Evolutionary conservation across 1,139 yeast genomes (phyloP), one percentile per base, ranked within the genome.

Genomic region (Magnusiomyces fungicola): DNA sequence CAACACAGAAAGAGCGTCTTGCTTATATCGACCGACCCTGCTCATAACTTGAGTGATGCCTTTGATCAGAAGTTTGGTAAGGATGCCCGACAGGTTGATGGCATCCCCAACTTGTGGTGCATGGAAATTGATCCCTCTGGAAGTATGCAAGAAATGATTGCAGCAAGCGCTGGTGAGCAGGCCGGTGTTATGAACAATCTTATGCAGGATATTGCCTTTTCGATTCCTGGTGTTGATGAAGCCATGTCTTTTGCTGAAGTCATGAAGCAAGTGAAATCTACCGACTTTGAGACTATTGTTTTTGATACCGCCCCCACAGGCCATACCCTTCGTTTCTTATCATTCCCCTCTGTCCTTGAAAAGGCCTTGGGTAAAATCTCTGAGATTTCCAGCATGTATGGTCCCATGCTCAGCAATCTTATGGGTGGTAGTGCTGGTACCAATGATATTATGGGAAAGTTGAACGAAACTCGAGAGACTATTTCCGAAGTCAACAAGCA

Each of bases 281-380:
- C 89, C 69, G 69, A 73, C 36, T 92, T 85, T 65, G 87, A 85
- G 60, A 89, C 96, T 12, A 90, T 92, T 58, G 88, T 92, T 57
- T 92, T 92, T 62, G 98, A 92, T 67, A 92, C 98, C 22, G 98
- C 98, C 0, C 98, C 98, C 58, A 92, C 98, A 0, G 98, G 98
- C 38, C 98, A 92, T 69, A 92, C 98, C 1, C 75, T 92, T 59
- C 80, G 98, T 63, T 92, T 92, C 70, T 75, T 92, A 65, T 96
- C 90, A 69, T 79, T 92, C 61, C 98, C 98, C 30, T 78, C 94
- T 21, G 90, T 97, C 3, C 73, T 92, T 55, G 94, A 89, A 60
- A 88, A 88, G 67, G 77, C 95, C 36, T 74, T 92, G 59, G 82
- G 85, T 48, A 92, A 92, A 65, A 82, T 92, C 66, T 82, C 89